Percentiles rank a stretch among this genome's conserved stretches.
phyloP scores from a whole-genome alignment of 352 stramenopile species.

The Aphanomyces stellatus region DNA sequence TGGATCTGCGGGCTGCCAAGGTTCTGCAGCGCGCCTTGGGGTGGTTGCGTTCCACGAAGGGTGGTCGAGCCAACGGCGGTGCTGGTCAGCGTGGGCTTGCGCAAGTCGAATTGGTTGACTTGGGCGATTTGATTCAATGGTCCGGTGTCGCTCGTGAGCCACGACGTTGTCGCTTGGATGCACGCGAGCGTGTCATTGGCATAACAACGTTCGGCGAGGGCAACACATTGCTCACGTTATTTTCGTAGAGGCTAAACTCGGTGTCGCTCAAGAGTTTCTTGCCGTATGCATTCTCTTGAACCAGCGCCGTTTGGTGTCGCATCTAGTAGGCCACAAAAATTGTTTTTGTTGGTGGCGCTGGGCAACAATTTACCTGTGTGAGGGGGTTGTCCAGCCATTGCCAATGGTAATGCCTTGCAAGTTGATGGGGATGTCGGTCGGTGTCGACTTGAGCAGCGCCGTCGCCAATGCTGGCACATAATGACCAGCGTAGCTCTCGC shows the following conservation, averaged over 20 bases:
- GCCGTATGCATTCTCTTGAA: conserved; percentile 69
- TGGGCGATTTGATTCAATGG: conserved; percentile 4
- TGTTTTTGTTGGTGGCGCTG: conserved; percentile 47
- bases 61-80: background rate
- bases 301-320: conserved; percentile 55
- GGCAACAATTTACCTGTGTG: conserved; percentile 42
- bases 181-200: conserved; percentile 15
- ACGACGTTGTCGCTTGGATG: conserved; percentile 9
- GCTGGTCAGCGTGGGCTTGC: background rate
- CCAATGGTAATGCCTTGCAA: conserved; percentile 59
- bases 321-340: conserved; percentile 19
- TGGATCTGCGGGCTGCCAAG: conserved; percentile 57
- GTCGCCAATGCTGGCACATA: conserved; percentile 22
- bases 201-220: background rate
- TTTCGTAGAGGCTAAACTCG: conserved; percentile 24
- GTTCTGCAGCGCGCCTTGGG: conserved; percentile 36
- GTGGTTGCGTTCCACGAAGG: background rate
- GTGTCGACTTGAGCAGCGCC: conserved; percentile 31
- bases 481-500: conserved; percentile 31
- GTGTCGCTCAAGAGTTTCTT: conserved; percentile 40
- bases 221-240: background rate
- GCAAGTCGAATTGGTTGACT: background rate
- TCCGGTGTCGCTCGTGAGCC: background rate
- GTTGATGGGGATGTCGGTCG: conserved; percentile 21
- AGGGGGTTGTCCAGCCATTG: conserved; percentile 28